A percentile compares a stretch with the other conserved stretches of the same genome.
phyloP scores from a whole-genome alignment of 768 basidiomycete genomes.

The Podaxis carcinomalis region DNA sequence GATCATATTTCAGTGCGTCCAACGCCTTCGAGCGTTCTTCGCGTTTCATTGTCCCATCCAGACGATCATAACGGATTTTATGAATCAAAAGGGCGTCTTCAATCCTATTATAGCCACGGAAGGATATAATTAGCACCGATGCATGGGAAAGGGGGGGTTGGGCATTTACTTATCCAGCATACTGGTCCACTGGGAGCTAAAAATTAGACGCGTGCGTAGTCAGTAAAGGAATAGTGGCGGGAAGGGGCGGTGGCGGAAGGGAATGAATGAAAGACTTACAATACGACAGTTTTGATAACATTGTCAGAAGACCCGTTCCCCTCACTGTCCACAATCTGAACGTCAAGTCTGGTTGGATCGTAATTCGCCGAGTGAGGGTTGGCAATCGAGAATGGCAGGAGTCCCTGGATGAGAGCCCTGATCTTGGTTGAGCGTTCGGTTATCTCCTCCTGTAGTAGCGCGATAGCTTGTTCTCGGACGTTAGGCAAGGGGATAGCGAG shows the following conservation, averaged over 20 bases:
- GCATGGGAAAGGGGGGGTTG: not conserved
- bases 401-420: constrained; percentile 73
- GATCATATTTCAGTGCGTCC: constrained; percentile 89
- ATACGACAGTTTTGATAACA: constrained; percentile 88
- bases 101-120: constrained; percentile 43
- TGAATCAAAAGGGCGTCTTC: constrained; percentile 85
- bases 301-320: constrained; percentile 70
- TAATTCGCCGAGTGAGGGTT: constrained; percentile 91
- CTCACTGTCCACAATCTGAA: constrained; percentile 72
- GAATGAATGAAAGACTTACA: constrained; percentile 48
- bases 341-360: constrained; percentile 54
- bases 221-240: constrained; percentile 12
- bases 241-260: constrained; percentile 12
- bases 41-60: constrained; percentile 98
- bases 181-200: constrained; percentile 88
- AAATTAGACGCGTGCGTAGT: constrained; percentile 1
- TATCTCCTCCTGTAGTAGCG: constrained; percentile 31
- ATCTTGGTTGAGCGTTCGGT: constrained; percentile 87
- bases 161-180: constrained; percentile 82
- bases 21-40: constrained; percentile 90
- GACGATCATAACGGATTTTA: constrained; percentile 82
- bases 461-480: constrained; percentile 1
- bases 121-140: constrained; percentile 12
- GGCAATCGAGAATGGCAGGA: constrained; percentile 72
- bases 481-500: not conserved